Base-by-base conservation (phyloP, 306 rosid species). In the Gastrolobium villosum region DNA sequence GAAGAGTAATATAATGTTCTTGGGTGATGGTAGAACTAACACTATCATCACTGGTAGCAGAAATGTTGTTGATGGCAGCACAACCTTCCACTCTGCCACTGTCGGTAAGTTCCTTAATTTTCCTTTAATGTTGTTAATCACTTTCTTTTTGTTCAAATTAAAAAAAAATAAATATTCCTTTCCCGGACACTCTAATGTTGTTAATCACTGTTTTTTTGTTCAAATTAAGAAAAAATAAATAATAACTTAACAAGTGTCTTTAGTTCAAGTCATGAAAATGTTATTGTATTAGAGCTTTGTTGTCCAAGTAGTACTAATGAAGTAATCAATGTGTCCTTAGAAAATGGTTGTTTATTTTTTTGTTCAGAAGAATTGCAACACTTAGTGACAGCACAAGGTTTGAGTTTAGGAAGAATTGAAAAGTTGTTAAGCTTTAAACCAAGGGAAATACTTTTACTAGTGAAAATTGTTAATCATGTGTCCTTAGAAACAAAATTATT, bases 41-140 rank as follows among this genome's bases (percentile, higher is more conserved):
- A 95, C 99, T 3, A 88, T 95, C 30, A 95, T 95, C 60, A 95
- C 98, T 0, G 98, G 50, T 0, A 91, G 84, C 20, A 84, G 83
- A 71, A 95, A 95, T 28, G 99, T 95, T 13, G 89, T 86, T 10
- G 99, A 95, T 52, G 99, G 99, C 1, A 90, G 96, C 85, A 95
- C 99, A 2, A 95, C 99, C 46, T 95, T 92, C 81, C 69, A 89
- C 15, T 95, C 99, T 2, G 99, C 99, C 77, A 95, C 98, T 6
- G 98, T 91, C 0, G 98, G 99, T 95, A 62, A 67, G 89, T 49
- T 39, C 9, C 2, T 69, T 31, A 1, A 10, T 53, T 20, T 20
- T 20, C 20, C 7, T 34, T 48, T 59, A 15, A 1, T 31, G 26
- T 20, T 20, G 26, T 15, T 20, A 13, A 28, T 46, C 30, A 36